Evolutionary conservation across 148 eudicot species (phyloP), one percentile per base, ranked within the genome.

Genomic region (Rhododendron mucronatum): DNA sequence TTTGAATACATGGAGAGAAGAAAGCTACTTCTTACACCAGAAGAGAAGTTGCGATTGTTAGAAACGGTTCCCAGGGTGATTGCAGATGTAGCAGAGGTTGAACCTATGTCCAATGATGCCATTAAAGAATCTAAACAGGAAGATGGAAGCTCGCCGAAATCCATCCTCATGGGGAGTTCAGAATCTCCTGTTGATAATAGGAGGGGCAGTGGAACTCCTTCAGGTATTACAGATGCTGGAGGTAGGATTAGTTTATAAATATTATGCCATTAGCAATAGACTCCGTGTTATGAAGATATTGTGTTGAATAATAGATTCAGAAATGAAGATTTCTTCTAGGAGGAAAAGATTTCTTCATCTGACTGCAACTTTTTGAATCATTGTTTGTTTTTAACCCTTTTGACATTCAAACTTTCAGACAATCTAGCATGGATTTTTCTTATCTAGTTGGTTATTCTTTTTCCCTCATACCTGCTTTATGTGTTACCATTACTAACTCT

Each of bases 31-130:
- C 89, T 85, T 86, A 86, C 92, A 20, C 83, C 89, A 83, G 88
- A 80, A 87, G 93, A 92, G 84, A 92, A 91, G 86, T 23, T 23
- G 0, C 94, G 92, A 28, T 84, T 91, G 87, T 89, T 94, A 45
- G 84, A 87, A 71, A 93, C 86, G 81, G 83, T 89, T 23, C 96
- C 96, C 30, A 86, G 82, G 57, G 92, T 91, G 86, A 67, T 87
- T 82, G 89, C 96, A 67, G 96, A 94, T 59, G 87, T 82, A 21
- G 83, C 86, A 28, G 88, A 91, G 82, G 59, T 78, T 26, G 88
- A 91, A 33, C 28, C 88, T 83, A 69, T 71, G 26, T 18, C 88
- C 50, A 84, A 87, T 50, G 91, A 85, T 39, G 39, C 47, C 30
- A 30, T 30, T 10, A 35, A 55, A 84, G 79, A 84, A 61, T 44